Evolutionary conservation across 148 eudicot genomes (phyloP), one percentile per base, ranked within the genome.

Genomic region (Limonium bicolor): DNA sequence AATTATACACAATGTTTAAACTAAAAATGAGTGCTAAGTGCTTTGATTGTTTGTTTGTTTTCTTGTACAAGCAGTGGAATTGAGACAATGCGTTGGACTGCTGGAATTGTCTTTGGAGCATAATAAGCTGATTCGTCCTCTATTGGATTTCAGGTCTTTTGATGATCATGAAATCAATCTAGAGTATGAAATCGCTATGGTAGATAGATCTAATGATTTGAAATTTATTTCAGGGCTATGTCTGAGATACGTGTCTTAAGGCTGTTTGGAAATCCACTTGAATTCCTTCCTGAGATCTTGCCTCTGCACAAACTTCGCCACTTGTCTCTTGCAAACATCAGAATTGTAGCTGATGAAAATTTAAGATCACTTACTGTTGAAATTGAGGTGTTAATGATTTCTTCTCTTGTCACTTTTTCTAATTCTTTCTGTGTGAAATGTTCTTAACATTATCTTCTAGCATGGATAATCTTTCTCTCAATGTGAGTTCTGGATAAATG

Each of bases 91-190:
- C 56, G 74, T 77, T 71, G 90, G 87, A 46, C 69, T 92, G 50
- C 82, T 85, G 56, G 99, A 85, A 74, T 74, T 92, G 33, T 85
- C 99, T 27, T 63, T 92, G 76, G 99, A 92, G 62, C 86, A 92
- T 73, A 92, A 92, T 80, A 92, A 82, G 70, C 81, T 92, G 51
- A 66, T 92, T 48, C 82, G 94, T 16, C 99, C 99, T 50, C 71
- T 92, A 47, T 78, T 92, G 50, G 95, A 92, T 66, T 86, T 92
- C 86, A 92, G 99, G 95, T 92, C 63, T n/a, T n/a, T n/a, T n/a
- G n/a, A n/a, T n/a, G n/a, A n/a, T n/a, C n/a, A n/a, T n/a, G n/a
- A n/a, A n/a, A n/a, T n/a, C n/a, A n/a, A n/a, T n/a, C n/a, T n/a
- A n/a, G n/a, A n/a, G n/a, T n/a, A n/a, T n/a, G n/a, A n/a, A n/a